Conservation (phyloP, 495 filamentous ascomycete species). For the Staphylotrichum longicolle region DNA sequence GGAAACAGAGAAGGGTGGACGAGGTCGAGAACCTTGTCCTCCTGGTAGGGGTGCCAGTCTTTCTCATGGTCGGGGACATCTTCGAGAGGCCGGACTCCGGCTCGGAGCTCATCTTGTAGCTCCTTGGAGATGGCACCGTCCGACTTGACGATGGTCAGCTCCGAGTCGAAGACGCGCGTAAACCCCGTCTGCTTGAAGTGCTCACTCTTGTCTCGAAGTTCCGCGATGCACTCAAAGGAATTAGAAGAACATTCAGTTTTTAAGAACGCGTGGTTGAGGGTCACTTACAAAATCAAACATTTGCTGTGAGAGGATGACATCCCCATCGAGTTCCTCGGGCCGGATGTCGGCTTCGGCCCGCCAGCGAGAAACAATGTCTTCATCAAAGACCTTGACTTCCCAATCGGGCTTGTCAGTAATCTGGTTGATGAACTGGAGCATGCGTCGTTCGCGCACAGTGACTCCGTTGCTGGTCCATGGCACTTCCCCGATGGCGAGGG, state of each 20-base stretch:
- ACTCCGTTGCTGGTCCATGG: slow-evolving; percentile 20
- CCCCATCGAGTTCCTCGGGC: slow-evolving; percentile 21
- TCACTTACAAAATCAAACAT: slow-evolving; percentile 52
- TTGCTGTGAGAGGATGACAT: slow-evolving; percentile 39
- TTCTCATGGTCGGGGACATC: slow-evolving; percentile 46
- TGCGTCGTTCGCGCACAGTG: slow-evolving; percentile 46
- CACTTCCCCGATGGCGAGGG: slow-evolving; percentile 11
- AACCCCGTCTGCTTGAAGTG: slow-evolving; percentile 33
- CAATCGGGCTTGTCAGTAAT: slow-evolving; percentile 49
- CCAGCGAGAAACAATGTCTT: slow-evolving; percentile 40
- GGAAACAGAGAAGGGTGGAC: slow-evolving; percentile 64
- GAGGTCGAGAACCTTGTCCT: slow-evolving; percentile 56
- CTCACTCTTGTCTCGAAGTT: slow-evolving; percentile 49
- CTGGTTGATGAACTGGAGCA: slow-evolving; percentile 37
- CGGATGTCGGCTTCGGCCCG: slow-evolving; percentile 21
- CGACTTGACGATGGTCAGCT: slow-evolving; percentile 32
- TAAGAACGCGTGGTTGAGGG: neutral
- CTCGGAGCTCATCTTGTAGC: slow-evolving; percentile 24
- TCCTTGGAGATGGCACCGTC: slow-evolving; percentile 26
- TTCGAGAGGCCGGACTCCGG: slow-evolving; percentile 36
- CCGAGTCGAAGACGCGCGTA: slow-evolving; percentile 32
- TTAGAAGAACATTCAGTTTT: neutral
- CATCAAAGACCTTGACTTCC: slow-evolving; percentile 56
- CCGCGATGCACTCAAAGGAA: slow-evolving; percentile 41
- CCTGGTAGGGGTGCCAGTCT: slow-evolving; percentile 60